A percentile compares a stretch with the other conserved stretches of the same genome.
phyloP scores from a whole-genome alignment of 345 rosid genomes.

The Turritis glabra region DNA sequence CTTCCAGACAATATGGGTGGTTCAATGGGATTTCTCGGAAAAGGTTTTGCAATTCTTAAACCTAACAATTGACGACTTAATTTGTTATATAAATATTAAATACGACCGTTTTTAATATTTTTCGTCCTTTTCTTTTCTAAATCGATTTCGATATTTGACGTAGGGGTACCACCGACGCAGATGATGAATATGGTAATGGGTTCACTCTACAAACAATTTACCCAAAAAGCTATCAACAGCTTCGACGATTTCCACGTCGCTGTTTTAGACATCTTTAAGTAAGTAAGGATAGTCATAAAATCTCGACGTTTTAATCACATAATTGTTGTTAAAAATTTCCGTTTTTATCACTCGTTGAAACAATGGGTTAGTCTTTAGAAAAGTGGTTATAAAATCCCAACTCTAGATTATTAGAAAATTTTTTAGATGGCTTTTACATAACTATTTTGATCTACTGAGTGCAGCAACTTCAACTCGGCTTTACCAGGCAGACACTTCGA shows the following conservation, averaged over 20 bases:
- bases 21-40: constrained; percentile 59
- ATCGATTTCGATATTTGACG: not conserved
- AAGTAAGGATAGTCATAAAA: constrained; percentile 44
- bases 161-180: constrained; percentile 61
- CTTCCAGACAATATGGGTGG: constrained; percentile 53
- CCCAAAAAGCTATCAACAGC: constrained; percentile 47
- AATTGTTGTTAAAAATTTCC: no score
- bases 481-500: constrained; percentile 91
- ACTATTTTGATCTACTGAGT: constrained; percentile 1
- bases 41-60: constrained; percentile 43
- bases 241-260: constrained; percentile 72
- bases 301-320: not conserved
- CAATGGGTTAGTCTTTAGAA: not conserved
- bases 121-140: not conserved
- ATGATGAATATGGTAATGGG: constrained; percentile 62
- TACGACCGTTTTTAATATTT: no score
- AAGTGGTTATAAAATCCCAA: not conserved
- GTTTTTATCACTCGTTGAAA: no score
- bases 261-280: constrained; percentile 74
- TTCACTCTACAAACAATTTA: constrained; percentile 62
- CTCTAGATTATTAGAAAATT: no score
- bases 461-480: constrained; percentile 78
- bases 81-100: not conserved
- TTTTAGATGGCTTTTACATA: not conserved
- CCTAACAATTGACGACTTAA: not conserved